Evolutionary conservation across 768 basidiomycete genomes (phyloP).

Genomic region (Suillus bovinus): DNA sequence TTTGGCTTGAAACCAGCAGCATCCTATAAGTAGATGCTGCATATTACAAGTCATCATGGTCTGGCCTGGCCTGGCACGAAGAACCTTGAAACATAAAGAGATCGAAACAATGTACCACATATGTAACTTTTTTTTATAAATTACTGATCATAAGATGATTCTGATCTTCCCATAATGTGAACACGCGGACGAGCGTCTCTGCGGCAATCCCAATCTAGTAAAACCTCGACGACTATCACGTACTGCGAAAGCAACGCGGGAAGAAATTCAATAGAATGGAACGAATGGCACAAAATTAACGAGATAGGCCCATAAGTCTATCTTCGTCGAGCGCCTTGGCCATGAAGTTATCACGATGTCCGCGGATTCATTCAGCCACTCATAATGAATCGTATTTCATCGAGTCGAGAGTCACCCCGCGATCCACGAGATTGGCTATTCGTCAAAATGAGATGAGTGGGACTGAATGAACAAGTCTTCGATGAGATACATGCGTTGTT

Average conservation of each 20-base stretch:
- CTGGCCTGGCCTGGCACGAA: neutral
- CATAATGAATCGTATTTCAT: neutral
- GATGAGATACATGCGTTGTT: slow-evolving; percentile 4
- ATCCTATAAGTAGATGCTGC: neutral
- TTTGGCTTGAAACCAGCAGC: neutral
- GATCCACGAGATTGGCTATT: slow-evolving; percentile 2
- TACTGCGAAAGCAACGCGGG: slow-evolving; percentile 8
- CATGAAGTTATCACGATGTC: slow-evolving; percentile 7
- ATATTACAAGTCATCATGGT: neutral
- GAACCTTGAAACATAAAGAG: neutral
- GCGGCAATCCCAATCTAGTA: neutral
- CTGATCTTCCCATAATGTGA: neutral
- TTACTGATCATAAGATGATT: neutral
- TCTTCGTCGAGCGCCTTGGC: neutral
- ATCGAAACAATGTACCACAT: slow-evolving; percentile 3
- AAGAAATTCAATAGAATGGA: neutral
- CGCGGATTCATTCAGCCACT: slow-evolving; percentile 2
- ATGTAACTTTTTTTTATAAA: slow-evolving; percentile 1
- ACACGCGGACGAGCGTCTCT: slow-evolving; percentile 1
- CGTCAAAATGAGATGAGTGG: slow-evolving; percentile 1
- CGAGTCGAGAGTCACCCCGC: neutral
- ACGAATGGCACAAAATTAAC: neutral
- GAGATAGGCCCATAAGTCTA: slow-evolving; percentile 4
- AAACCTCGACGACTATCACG: neutral
- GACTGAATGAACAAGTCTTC: slow-evolving; percentile 2